phyloP scores from a whole-genome alignment of 352 stramenopile species.

The Sclerospora graminicola region DNA sequence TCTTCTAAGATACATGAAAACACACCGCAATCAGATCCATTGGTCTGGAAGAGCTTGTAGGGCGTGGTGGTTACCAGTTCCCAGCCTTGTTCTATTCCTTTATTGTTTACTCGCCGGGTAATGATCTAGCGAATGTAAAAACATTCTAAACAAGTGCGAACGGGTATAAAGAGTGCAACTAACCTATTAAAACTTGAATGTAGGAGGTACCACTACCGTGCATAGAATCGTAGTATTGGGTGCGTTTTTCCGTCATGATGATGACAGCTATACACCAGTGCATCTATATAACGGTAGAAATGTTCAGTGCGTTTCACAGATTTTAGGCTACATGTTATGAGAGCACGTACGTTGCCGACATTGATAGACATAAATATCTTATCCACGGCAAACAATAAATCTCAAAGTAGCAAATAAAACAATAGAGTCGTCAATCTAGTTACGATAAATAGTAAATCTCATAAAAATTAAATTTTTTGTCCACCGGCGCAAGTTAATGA shows the following conservation, averaged over 20 bases:
- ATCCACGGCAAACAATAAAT: slow-evolving; percentile 86
- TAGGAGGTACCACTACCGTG: slow-evolving; percentile 48
- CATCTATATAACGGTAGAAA: slow-evolving; percentile 39
- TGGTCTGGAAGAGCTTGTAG: slow-evolving; percentile 70
- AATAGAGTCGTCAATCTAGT: background rate
- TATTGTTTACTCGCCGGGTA: slow-evolving; percentile 82
- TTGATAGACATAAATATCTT: slow-evolving; percentile 85
- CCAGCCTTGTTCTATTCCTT: slow-evolving; percentile 58
- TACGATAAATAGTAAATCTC: background rate
- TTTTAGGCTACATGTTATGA: too few species aligned
- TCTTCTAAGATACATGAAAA: slow-evolving; percentile 85
- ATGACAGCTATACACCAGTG: slow-evolving; percentile 84
- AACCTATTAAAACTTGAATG: slow-evolving; percentile 62
- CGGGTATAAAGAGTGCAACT: background rate
- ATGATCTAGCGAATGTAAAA: slow-evolving; percentile 34
- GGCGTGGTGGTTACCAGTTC: slow-evolving; percentile 43
- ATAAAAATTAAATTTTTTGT: slow-evolving; percentile 43
- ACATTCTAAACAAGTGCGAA: background rate
- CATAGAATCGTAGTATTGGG: slow-evolving; percentile 87
- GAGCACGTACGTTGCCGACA: slow-evolving; percentile 56
- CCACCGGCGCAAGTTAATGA: slow-evolving; percentile 73
- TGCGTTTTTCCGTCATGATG: slow-evolving; percentile 81
- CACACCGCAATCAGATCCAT: slow-evolving; percentile 76
- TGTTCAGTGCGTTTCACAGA: background rate
- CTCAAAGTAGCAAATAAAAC: slow-evolving; percentile 14